Conservation (phyloP, 805 yeast species). For the Starmerella riodocensis region DNA sequence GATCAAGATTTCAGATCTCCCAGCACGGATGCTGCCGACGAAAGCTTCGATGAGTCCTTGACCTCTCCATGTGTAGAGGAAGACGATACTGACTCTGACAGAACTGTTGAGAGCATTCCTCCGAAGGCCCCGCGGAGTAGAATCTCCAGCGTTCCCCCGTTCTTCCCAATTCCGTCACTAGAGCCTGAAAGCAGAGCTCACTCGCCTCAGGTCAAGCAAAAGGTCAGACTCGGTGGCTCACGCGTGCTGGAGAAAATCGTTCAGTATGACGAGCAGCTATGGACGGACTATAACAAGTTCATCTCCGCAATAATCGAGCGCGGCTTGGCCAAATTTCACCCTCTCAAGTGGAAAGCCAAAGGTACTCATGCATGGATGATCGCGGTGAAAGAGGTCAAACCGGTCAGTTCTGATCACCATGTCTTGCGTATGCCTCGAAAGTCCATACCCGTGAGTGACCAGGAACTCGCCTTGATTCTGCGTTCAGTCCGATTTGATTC, state of each 20-base stretch:
- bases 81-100: too few relatives aligned
- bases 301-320: constrained; percentile 4
- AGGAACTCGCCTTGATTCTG: constrained; percentile 12
- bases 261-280: constrained; percentile 14
- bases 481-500: constrained; percentile 7
- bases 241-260: constrained; percentile 6
- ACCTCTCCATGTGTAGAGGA: too few relatives aligned
- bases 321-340: constrained; percentile 5
- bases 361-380: constrained; percentile 14
- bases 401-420: not conserved
- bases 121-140: not conserved
- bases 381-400: constrained; percentile 2
- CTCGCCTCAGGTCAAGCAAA: not conserved
- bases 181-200: not conserved
- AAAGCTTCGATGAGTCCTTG: too few relatives aligned
- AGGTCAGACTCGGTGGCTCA: constrained; percentile 2
- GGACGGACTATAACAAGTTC: constrained; percentile 11
- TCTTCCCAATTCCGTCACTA: not conserved
- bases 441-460: constrained; percentile 7
- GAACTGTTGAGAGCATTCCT: not conserved
- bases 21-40: not conserved
- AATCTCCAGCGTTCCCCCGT: not conserved
- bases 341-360: not conserved
- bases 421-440: constrained; percentile 9
- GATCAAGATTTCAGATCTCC: not conserved